Evolutionary conservation across 192 early-diverging fungal species (phyloP), one percentile per base, ranked within the genome.

Genomic region (Chytriomyces sp.): DNA sequence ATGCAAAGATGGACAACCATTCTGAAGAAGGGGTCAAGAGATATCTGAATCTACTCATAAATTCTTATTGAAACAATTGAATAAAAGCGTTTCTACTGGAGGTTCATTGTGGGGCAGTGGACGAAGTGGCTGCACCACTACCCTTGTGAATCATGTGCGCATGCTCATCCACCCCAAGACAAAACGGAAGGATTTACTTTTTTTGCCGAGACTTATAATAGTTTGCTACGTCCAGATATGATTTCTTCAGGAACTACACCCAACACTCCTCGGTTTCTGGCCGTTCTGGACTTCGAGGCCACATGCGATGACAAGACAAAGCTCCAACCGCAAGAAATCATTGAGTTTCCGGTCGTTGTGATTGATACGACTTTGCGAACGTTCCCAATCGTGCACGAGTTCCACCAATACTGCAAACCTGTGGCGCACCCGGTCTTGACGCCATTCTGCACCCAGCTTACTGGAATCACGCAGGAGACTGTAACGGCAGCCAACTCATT

Each of bases 331-430:
- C 89, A 91, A 80, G 93, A 94, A 69, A 91, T 94, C 56, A 94
- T 94, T 60, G 93, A 94, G 74, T 93, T 93, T 59, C 93, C 93
- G 14, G 81, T 89, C 2, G 81, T 94, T 1, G 70, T 94, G 4
- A 66, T 94, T 5, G 84, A 91, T 38, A 57, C 56, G 8, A 52
- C 38, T 30, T 19, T 12, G 28, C 54, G 25, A 6, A 5, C 30
- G 28, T 66, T 64, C 40, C 57, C 77, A 33, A 52, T 73, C 41
- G 64, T 80, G 37, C 64, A 71, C 32, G 82, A 89, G 62, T 95
- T 92, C 75, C 90, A 89, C 57, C 79, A 81, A 1, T 94, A 91
- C 74, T 89, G 92, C 3, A 78, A 81, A 52, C 93, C 93, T 4
- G 76, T 52, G 3, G 62, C 84, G 19, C 77, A 89, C 66, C 91